Evolutionary conservation across 768 basidiomycete species (phyloP).

Genomic region (Panaeolus cyanescens): DNA sequence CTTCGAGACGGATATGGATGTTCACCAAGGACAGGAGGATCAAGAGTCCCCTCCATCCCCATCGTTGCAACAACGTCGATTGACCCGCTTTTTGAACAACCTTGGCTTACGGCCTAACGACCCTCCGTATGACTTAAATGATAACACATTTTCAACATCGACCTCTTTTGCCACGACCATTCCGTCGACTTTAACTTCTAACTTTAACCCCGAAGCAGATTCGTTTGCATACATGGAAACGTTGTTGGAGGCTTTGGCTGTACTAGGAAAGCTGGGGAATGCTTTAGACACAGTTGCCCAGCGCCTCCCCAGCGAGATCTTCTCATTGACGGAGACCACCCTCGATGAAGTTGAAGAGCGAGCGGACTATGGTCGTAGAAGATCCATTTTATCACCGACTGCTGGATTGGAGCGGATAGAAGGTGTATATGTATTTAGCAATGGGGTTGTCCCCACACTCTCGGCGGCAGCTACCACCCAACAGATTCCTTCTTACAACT

Average conservation of each 20-base stretch:
- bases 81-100: conserved; percentile 64
- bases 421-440: conserved; percentile 52
- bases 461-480: conserved; percentile 23
- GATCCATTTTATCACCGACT: conserved; percentile 36
- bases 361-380: conserved; percentile 72
- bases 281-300: conserved; percentile 85
- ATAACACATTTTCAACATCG: conserved; percentile 31
- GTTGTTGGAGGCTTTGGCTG: conserved; percentile 88
- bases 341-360: conserved; percentile 92
- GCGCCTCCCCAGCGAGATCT: conserved; percentile 82
- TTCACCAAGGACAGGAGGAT: conserved; percentile 25
- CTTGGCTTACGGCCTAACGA: conserved; percentile 78
- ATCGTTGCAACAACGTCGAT: conserved; percentile 44
- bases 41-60: conserved; percentile 42
- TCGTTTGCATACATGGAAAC: conserved; percentile 94
- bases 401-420: conserved; percentile 44
- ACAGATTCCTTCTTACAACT: conserved; percentile 47
- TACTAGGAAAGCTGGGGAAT: conserved; percentile 84
- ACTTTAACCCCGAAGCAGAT: conserved; percentile 83
- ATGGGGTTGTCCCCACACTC: conserved; percentile 23
- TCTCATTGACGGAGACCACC: conserved; percentile 80
- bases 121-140: conserved; percentile 66
- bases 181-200: conserved; percentile 19
- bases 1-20: conserved; percentile 54
- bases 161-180: conserved; percentile 14